Conservation (phyloP, 192 early-diverging fungal species). For the Backusella luteola region DNA sequence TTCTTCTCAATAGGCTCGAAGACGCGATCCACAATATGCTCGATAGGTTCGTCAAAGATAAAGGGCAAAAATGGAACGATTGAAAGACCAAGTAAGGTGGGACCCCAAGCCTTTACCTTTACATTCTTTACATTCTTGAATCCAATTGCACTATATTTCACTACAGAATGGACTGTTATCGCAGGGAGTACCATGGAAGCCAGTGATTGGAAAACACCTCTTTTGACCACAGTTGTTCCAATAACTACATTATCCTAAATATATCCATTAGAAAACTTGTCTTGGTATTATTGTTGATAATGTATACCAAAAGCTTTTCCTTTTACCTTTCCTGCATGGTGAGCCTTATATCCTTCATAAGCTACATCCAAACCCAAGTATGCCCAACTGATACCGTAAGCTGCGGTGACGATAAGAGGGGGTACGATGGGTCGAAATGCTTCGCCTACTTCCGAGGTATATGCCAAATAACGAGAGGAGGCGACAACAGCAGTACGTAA, state of each 20-base stretch:
- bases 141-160: conserved; percentile 53
- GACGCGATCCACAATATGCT: conserved; percentile 53
- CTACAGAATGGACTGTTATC: conserved; percentile 64
- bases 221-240: conserved; percentile 48
- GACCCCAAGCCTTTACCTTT: conserved; percentile 52
- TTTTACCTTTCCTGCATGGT: conserved; percentile 41
- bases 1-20: conserved; percentile 51
- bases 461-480: conserved; percentile 55
- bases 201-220: conserved; percentile 61
- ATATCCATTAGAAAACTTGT: neutral
- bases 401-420: conserved; percentile 52
- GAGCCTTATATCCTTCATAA: conserved; percentile 60
- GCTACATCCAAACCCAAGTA: conserved; percentile 62
- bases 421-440: conserved; percentile 63
- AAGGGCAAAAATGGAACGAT: conserved; percentile 61
- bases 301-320: neutral
- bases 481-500: conserved; percentile 42
- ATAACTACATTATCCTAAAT: conserved; percentile 37
- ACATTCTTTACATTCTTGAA: conserved; percentile 35
- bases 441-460: conserved; percentile 71
- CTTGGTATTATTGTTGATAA: neutral
- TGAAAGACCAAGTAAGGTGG: conserved; percentile 56
- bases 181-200: conserved; percentile 60
- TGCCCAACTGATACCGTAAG: conserved; percentile 60
- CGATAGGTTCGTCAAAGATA: conserved; percentile 65